These are phyloP conservation scores for Schizochytrium sp. DNA, from an alignment of 108 stramenopile species.

Conservation along the genomic window DNA sequence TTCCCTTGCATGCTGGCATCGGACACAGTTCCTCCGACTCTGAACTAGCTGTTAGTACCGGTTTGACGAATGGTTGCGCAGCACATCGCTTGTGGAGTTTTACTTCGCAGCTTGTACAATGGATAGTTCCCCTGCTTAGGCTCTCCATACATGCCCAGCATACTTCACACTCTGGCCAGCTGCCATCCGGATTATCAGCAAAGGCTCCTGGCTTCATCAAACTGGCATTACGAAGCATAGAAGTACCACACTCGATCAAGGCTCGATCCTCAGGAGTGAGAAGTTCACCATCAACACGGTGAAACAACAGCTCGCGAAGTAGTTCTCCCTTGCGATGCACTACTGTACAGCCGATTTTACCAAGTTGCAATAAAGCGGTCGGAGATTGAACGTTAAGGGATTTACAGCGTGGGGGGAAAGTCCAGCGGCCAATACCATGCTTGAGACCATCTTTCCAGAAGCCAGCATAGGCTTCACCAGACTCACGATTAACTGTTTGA, in stretches of 20 bases:
- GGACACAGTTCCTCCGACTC: neutral
- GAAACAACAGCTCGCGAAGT: constrained; percentile 5
- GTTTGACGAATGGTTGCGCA: neutral
- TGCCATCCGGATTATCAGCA: neutral
- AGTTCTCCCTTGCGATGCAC: neutral
- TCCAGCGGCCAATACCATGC: constrained; percentile 51
- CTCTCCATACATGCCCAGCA: neutral
- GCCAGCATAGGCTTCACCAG: constrained; percentile 2
- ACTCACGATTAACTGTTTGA: neutral
- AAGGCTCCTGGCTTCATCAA: neutral
- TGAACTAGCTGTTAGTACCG: neutral
- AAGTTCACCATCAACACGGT: neutral
- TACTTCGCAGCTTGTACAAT: neutral
- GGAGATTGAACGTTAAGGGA: neutral
- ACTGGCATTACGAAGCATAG: neutral
- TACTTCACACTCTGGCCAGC: neutral
- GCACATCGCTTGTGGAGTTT: neutral
- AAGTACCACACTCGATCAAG: neutral
- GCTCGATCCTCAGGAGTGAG: neutral
- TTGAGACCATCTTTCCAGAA: constrained; percentile 24
- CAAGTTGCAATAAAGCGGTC: neutral
- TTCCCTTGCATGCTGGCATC: neutral
- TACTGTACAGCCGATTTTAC: neutral
- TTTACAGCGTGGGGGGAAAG: neutral
- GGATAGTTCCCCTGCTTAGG: neutral